Evolutionary conservation across 371 early-diverging fungal genomes (phyloP), one percentile per base, ranked within the genome.

Genomic region (Mucor circinelloides): DNA sequence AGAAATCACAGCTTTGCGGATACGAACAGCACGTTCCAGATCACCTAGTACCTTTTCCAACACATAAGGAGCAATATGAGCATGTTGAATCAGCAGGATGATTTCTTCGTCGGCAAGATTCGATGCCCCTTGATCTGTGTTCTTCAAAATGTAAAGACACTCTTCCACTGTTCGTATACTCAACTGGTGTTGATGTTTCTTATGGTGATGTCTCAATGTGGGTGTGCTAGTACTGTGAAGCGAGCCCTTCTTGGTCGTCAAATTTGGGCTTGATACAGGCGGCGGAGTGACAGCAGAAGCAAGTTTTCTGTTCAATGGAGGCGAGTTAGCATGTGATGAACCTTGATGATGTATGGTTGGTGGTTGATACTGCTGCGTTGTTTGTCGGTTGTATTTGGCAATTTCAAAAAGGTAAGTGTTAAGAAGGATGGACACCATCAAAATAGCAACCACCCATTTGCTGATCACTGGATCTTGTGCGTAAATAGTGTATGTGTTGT

Each of bases 11-110:
- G 87, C 80, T 56, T 96, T 90, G 15, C 97, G 90, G 52, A 97
- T 88, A 73, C 80, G 78, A 58, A 97, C 95, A 34, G 97, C 97
- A 30, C 97, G 91, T 40, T 87, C 86, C 21, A 87, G 71, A 72
- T 95, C 92, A 27, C 84, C 81, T 57, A 95, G 72, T 0, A 82
- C 80, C 78, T 92, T 93, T 76, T 97, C 97, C 17, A 97, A 81
- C 5, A 95, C 91, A 76, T 97, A 93, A 6, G 91, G 76, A 2
- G 94, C 87, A 38, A 97, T 78, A 48, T 90, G 89, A 57, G 93
- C 92, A 31, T 73, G 74, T 38, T 85, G 84, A 19, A 92, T 93
- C 28, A 96, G 87, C 57, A 71, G 55, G 25, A 94, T 69, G n/a
- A 97, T 70, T 69, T 96, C 95, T 59, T 90, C 92, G 67, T 97